phyloP scores from a whole-genome alignment of 2,329 filamentous ascomycete genomes.

The Neofusicoccum sp. region DNA sequence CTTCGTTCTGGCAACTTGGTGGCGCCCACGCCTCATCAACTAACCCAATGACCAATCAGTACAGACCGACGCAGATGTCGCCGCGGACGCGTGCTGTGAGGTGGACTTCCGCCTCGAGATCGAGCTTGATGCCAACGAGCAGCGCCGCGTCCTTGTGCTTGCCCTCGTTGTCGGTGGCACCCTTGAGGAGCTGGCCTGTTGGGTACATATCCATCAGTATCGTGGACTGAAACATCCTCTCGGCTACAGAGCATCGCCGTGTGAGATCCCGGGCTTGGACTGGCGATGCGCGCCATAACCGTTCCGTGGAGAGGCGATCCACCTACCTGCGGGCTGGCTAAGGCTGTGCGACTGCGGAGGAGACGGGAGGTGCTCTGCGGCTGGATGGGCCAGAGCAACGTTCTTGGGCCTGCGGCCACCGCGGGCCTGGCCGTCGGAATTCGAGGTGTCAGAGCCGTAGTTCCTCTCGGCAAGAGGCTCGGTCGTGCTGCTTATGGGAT shows the following conservation, averaged over 20 bases:
- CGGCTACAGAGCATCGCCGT: not conserved
- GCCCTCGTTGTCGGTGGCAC: conserved; percentile 57
- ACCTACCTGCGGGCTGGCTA: conserved; percentile 16
- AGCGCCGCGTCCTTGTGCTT: conserved; percentile 58
- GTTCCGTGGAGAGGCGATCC: not conserved
- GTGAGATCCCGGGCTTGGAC: not conserved
- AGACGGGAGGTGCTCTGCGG: not conserved
- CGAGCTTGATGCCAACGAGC: conserved; percentile 62
- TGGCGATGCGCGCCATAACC: not conserved
- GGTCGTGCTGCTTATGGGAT: not conserved
- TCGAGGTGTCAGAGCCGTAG: conserved; percentile 12
- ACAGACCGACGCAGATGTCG: conserved; percentile 61
- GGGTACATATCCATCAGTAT: conserved; percentile 14
- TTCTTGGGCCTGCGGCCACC: conserved; percentile 15
- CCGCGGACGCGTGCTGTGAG: conserved; percentile 59
- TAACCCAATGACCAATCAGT: conserved; percentile 37
- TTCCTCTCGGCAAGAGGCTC: not conserved
- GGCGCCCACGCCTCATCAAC: not conserved
- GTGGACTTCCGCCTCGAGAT: conserved; percentile 62
- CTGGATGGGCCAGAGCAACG: conserved; percentile 6
- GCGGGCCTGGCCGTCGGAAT: conserved; percentile 9
- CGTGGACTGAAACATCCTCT: not conserved
- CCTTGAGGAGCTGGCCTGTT: conserved; percentile 55
- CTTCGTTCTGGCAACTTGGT: not conserved
- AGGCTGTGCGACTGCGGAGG: conserved; percentile 8